phyloP scores from a whole-genome alignment of 164 flowering plant species.

The Chimonanthus salicifolius region DNA sequence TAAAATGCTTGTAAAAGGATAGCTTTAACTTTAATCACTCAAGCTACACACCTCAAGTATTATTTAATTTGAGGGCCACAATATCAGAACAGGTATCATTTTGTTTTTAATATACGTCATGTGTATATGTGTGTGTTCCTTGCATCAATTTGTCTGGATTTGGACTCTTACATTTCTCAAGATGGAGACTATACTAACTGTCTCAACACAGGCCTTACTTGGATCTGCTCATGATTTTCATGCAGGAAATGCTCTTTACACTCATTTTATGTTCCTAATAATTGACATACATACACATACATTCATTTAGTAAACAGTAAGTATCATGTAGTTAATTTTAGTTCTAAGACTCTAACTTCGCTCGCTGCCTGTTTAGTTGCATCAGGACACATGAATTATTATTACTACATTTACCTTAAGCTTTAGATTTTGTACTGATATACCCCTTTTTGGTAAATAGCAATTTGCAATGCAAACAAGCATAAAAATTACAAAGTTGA shows the following conservation, averaged over 20 bases:
- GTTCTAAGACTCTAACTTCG: no score
- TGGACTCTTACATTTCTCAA: not conserved
- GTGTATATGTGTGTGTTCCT: not conserved
- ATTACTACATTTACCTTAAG: no score
- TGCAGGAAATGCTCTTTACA: not conserved
- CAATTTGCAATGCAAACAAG: no score
- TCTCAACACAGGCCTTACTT: not conserved
- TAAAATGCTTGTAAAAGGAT: slow-evolving; percentile 1
- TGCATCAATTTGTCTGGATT: not conserved
- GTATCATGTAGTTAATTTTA: no score
- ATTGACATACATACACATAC: not conserved
- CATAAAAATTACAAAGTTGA: no score
- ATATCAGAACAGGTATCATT: not conserved
- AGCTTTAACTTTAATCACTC: not conserved
- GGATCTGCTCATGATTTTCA: not conserved
- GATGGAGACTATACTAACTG: not conserved
- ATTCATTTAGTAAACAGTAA: no score
- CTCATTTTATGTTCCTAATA: not conserved
- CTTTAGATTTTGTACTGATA: no score
- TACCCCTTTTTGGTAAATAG: no score
- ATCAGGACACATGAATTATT: no score
- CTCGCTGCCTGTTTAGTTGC: no score
- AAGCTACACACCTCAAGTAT: not conserved
- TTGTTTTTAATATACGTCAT: not conserved
- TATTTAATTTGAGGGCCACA: not conserved